Evolutionary conservation across 2,329 filamentous ascomycete species (phyloP).

Genomic region (Sporothrix inflata): DNA sequence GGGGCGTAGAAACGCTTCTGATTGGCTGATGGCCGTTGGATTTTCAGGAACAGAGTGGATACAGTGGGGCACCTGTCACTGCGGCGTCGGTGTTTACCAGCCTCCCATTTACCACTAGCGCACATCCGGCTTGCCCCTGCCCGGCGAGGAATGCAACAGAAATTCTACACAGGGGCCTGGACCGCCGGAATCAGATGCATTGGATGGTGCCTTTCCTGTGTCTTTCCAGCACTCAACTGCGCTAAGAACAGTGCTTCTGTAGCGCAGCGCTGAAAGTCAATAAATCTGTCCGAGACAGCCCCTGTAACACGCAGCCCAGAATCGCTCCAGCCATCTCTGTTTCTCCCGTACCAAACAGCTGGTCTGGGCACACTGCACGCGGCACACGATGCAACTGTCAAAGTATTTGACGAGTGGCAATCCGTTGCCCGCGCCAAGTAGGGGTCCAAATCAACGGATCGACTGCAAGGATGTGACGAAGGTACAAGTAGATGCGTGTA

Average conservation of each 20-base stretch:
- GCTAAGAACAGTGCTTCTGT: background rate
- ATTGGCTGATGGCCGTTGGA: constrained; percentile 7
- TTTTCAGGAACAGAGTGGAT: constrained; percentile 20
- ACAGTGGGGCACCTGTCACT: background rate
- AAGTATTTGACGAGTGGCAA: background rate
- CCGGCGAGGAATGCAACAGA: background rate
- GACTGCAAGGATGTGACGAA: background rate
- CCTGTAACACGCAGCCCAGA: background rate
- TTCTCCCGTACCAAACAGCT: background rate
- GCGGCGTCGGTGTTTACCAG: background rate
- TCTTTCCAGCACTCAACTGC: background rate
- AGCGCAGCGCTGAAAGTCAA: background rate
- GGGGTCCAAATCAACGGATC: background rate
- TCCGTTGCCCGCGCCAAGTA: no score
- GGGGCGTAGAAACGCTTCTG: background rate
- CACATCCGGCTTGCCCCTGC: background rate
- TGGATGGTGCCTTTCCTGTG: background rate
- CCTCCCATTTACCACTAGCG: constrained; percentile 14
- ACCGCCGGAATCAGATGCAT: background rate
- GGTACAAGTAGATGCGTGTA: background rate
- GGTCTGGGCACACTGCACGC: background rate
- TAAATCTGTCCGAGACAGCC: background rate
- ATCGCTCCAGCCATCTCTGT: background rate
- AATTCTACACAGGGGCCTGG: background rate
- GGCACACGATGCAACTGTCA: background rate